Evolutionary conservation across 768 basidiomycete species (phyloP).

Genomic region (Hygrophorus pudorinus): DNA sequence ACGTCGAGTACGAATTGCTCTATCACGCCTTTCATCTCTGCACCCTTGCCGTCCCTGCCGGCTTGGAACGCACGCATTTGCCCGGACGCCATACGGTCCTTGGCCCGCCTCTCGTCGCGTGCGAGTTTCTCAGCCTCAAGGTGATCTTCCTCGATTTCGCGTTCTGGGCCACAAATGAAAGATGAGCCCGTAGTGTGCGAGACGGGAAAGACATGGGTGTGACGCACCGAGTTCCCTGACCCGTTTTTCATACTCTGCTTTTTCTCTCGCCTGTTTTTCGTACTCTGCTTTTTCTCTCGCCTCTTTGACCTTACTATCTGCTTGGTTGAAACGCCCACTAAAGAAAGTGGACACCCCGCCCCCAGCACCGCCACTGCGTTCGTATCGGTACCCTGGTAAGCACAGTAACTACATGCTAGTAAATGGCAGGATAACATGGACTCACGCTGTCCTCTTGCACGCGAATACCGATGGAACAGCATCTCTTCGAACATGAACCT

Average conservation of each 20-base stretch:
- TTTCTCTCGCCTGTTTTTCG: conserved; percentile 18
- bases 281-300: conserved; percentile 12
- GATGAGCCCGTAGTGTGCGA: background rate
- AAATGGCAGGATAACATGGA: conserved; percentile 1
- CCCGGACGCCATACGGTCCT: conserved; percentile 15
- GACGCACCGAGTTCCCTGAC: conserved; percentile 23
- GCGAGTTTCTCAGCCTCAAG: conserved; percentile 17
- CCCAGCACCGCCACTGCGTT: conserved; percentile 14
- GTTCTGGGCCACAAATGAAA: conserved; percentile 15
- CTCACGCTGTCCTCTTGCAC: conserved; percentile 20
- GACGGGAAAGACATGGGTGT: background rate
- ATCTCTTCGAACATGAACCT: conserved; percentile 27
- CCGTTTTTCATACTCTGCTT: conserved; percentile 22
- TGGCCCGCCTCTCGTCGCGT: conserved; percentile 16
- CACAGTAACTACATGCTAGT: conserved; percentile 3
- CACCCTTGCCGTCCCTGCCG: conserved; percentile 16
- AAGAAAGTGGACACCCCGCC: conserved; percentile 12
- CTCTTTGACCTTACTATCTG: conserved; percentile 3
- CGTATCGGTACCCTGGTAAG: conserved; percentile 20
- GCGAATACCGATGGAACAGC: conserved; percentile 18
- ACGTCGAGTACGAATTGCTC: conserved; percentile 24
- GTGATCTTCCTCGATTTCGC: conserved; percentile 24
- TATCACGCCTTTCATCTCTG: conserved; percentile 17
- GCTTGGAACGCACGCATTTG: conserved; percentile 19
- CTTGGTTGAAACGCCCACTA: conserved; percentile 13